A percentile compares a stretch with the other conserved stretches of the same genome.
Evolutionary conservation across 2,329 filamentous ascomycete genomes (phyloP).

Genomic region (Incumbomyces lentus): DNA sequence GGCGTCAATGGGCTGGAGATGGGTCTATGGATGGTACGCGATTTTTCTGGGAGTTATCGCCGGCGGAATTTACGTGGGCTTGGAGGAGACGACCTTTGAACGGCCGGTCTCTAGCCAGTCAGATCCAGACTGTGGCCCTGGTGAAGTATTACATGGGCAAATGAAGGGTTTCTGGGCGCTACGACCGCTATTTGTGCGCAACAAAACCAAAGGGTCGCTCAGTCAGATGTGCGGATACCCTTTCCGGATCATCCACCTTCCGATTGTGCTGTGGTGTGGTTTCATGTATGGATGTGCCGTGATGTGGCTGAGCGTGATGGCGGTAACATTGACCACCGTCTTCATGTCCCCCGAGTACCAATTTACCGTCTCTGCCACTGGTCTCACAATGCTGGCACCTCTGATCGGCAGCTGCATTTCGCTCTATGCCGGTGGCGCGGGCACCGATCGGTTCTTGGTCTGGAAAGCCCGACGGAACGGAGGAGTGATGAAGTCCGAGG

Average conservation of each 20-base stretch:
- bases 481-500: constrained; percentile 41
- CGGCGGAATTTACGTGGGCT: constrained; percentile 30
- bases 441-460: constrained; percentile 30
- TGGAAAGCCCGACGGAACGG: constrained; percentile 34
- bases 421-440: constrained; percentile 29
- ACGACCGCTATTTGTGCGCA: too few species aligned
- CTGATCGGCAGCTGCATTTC: constrained; percentile 33
- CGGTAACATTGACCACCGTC: constrained; percentile 25
- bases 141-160: too few species aligned
- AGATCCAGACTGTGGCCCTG: too few species aligned
- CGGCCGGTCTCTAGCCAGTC: too few species aligned
- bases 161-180: too few species aligned
- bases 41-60: constrained; percentile 28
- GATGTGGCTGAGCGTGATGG: constrained; percentile 25
- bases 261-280: too few species aligned
- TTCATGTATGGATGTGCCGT: constrained; percentile 31
- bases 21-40: constrained; percentile 27
- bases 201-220: too few species aligned
- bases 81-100: constrained; percentile 5
- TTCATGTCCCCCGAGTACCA: constrained; percentile 24
- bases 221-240: too few species aligned
- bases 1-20: constrained; percentile 27
- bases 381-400: constrained; percentile 25
- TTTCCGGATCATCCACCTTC: too few species aligned
- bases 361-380: constrained; percentile 24